These are phyloP conservation scores for Cyclanthera cordifolia DNA, from an alignment of 306 rosid genomes.

Conservation along the genomic window DNA sequence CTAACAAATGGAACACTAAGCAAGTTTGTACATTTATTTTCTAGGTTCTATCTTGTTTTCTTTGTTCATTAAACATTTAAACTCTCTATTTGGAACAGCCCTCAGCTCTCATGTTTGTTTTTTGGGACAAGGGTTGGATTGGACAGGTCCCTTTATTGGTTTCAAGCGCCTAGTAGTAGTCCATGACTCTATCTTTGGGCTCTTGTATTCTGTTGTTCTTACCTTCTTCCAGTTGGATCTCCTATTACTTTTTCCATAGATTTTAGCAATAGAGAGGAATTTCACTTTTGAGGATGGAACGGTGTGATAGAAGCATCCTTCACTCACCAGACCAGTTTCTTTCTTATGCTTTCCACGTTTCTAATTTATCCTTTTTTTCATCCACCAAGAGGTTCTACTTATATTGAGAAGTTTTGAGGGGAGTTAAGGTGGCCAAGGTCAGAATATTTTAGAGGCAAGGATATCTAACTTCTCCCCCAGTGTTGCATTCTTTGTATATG, in stretches of 20 bases:
- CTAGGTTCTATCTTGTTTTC: not conserved
- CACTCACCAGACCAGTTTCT: not conserved
- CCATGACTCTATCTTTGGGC: conserved; percentile 1
- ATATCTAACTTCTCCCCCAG: too few species aligned
- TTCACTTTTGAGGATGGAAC: not conserved
- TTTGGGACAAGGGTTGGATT: not conserved
- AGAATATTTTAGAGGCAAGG: too few species aligned
- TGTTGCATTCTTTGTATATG: too few species aligned
- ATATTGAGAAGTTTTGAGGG: not conserved
- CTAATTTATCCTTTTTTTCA: too few species aligned
- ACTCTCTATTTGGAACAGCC: not conserved
- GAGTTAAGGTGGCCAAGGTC: too few species aligned
- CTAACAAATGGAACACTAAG: not conserved
- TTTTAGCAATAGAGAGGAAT: not conserved
- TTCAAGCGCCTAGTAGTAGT: not conserved
- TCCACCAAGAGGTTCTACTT: not conserved
- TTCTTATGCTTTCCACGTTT: too few species aligned
- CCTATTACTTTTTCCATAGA: not conserved
- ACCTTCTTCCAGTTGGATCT: not conserved
- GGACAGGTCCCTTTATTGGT: not conserved
- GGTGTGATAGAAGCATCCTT: not conserved
- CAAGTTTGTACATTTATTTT: not conserved
- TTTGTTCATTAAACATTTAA: not conserved
- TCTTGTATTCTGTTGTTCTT: not conserved
- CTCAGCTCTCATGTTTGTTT: not conserved